Evolutionary conservation across 495 filamentous ascomycete species (phyloP).

Genomic region (Parathielavia appendiculata): DNA sequence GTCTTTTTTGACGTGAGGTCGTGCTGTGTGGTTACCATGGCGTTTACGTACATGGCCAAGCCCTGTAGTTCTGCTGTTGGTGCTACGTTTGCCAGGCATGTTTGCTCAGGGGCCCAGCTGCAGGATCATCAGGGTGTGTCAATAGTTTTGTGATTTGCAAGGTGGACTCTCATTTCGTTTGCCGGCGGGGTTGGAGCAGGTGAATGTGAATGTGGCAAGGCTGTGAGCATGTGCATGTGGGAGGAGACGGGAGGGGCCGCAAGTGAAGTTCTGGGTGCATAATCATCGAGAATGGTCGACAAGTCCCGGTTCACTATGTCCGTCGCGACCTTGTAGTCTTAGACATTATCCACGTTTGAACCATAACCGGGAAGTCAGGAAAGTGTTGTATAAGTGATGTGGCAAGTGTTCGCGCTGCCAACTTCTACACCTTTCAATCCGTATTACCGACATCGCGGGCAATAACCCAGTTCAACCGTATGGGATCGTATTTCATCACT

Average conservation of each 20-base stretch:
- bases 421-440: not conserved
- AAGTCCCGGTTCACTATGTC: not conserved
- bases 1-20: not conserved
- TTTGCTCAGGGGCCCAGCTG: not conserved
- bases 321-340: too few relatives aligned
- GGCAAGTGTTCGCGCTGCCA: too few relatives aligned
- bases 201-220: not conserved
- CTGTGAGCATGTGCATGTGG: not conserved
- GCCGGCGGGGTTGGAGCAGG: not conserved
- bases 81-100: slow-evolving; percentile 2
- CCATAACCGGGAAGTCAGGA: too few relatives aligned
- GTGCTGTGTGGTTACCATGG: not conserved
- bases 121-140: not conserved
- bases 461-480: too few relatives aligned
- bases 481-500: not conserved
- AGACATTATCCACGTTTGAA: too few relatives aligned
- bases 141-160: not conserved
- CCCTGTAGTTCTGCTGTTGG: not conserved
- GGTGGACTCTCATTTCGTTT: slow-evolving; percentile 8
- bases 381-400: too few relatives aligned
- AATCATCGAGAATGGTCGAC: too few relatives aligned
- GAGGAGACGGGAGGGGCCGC: slow-evolving; percentile 5
- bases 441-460: too few relatives aligned
- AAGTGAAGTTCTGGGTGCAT: not conserved
- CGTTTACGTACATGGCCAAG: not conserved